These are phyloP conservation scores for Cercospora berteroae DNA, from an alignment of 2,329 filamentous ascomycete genomes.

Conservation along the genomic window DNA sequence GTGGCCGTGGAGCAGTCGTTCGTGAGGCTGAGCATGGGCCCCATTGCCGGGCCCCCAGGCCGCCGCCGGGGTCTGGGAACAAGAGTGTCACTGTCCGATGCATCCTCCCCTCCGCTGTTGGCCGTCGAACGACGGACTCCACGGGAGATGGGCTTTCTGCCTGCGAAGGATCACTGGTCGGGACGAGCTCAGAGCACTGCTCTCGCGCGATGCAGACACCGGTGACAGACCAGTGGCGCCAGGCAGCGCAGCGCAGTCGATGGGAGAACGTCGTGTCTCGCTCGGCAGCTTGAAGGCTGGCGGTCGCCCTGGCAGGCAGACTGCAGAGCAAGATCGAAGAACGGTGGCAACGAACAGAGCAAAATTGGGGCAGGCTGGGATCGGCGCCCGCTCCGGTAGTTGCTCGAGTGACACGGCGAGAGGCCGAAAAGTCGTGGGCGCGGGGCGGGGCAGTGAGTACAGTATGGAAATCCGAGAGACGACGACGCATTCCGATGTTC, in stretches of 20 bases:
- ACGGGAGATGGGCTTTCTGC: background rate
- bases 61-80: background rate
- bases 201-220: background rate
- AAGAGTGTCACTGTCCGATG: background rate
- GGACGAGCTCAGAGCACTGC: background rate
- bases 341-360: background rate
- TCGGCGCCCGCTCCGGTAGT: background rate
- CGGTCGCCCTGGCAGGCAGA: background rate
- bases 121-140: background rate
- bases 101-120: background rate
- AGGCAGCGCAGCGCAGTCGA: background rate
- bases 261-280: background rate
- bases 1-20: conserved; percentile 10
- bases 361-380: background rate
- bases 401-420: background rate
- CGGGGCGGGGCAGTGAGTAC: background rate
- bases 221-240: background rate
- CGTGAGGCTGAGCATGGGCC: background rate
- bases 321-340: background rate
- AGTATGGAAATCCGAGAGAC: background rate
- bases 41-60: background rate
- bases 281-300: background rate
- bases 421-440: background rate
- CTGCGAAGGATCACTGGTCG: background rate
- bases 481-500: background rate